Conservation (phyloP, 1,284 basidiomycete species). For the Clitocybe nebularis region DNA sequence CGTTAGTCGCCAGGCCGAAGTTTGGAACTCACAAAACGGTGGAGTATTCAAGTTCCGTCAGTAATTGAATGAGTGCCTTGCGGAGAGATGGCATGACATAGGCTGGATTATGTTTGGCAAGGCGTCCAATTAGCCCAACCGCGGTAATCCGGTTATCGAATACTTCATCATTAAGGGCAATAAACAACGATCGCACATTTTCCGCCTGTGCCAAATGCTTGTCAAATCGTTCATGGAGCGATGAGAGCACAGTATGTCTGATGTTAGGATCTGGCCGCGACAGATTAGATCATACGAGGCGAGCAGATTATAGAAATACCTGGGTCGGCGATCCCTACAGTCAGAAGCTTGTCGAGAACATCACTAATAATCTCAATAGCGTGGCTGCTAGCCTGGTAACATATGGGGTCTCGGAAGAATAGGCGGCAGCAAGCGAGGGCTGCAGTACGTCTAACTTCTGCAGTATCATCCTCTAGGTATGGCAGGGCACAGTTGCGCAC, state of each 20-base stretch:
- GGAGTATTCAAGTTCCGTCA: slow-evolving; percentile 97
- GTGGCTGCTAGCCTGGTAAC: slow-evolving; percentile 93
- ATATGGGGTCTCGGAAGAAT: slow-evolving; percentile 95
- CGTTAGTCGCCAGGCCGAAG: slow-evolving; percentile 5
- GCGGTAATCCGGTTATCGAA: slow-evolving; percentile 93
- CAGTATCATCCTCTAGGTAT: slow-evolving; percentile 90
- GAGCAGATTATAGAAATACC: slow-evolving; percentile 43
- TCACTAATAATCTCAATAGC: slow-evolving; percentile 98
- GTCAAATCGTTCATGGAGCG: slow-evolving; percentile 93
- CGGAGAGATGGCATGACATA: slow-evolving; percentile 98
- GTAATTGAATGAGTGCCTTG: slow-evolving; percentile 93
- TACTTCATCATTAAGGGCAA: slow-evolving; percentile 96
- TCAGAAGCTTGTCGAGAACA: slow-evolving; percentile 94
- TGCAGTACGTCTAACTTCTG: slow-evolving; percentile 88
- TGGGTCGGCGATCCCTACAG: slow-evolving; percentile 96
- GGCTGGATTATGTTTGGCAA: slow-evolving; percentile 95
- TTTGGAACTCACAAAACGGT: slow-evolving; percentile 67
- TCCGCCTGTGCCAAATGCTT: slow-evolving; percentile 98
- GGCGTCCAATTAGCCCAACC: slow-evolving; percentile 88
- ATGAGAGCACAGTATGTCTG: slow-evolving; percentile 84
- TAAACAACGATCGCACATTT: slow-evolving; percentile 95
- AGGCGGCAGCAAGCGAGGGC: slow-evolving; percentile 90
- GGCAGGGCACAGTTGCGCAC: slow-evolving; percentile 90
- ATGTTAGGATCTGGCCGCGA: slow-evolving; percentile 67
- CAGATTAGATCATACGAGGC: slow-evolving; percentile 1